Evolutionary conservation across 805 yeast species (phyloP).

Genomic region (Wickerhamomyces pijperi): DNA sequence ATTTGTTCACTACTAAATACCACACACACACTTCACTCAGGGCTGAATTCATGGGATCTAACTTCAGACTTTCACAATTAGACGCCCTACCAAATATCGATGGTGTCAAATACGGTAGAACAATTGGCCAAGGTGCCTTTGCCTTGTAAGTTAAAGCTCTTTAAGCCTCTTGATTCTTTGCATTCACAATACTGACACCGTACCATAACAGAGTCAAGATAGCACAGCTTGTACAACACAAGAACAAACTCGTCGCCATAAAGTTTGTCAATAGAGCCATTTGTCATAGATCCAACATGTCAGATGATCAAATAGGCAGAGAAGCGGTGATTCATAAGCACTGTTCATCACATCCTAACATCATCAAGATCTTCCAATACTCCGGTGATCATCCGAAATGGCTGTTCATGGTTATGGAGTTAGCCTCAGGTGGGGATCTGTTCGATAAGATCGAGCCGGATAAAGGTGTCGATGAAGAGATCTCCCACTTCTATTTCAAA

Average conservation of each 20-base stretch:
- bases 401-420: constrained; percentile 57
- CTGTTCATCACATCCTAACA: constrained; percentile 49
- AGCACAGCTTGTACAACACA: constrained; percentile 27
- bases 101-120: constrained; percentile 34
- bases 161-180: too few relatives aligned
- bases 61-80: constrained; percentile 31
- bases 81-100: constrained; percentile 38
- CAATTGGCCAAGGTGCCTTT: constrained; percentile 60
- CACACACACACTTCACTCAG: too few relatives aligned
- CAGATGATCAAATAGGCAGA: constrained; percentile 30
- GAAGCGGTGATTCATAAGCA: constrained; percentile 52
- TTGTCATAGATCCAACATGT: constrained; percentile 23
- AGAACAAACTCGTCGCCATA: constrained; percentile 36
- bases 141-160: constrained; percentile 46
- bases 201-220: constrained; percentile 30
- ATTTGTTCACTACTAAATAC: too few relatives aligned
- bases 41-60: constrained; percentile 6
- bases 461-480: constrained; percentile 51
- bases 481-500: constrained; percentile 58
- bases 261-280: constrained; percentile 40
- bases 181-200: not conserved
- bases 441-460: constrained; percentile 76
- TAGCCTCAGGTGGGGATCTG: constrained; percentile 66
- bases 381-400: constrained; percentile 45
- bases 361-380: constrained; percentile 37